Conservation (phyloP, 495 filamentous ascomycete genomes). For the Penicillium angulare region DNA sequence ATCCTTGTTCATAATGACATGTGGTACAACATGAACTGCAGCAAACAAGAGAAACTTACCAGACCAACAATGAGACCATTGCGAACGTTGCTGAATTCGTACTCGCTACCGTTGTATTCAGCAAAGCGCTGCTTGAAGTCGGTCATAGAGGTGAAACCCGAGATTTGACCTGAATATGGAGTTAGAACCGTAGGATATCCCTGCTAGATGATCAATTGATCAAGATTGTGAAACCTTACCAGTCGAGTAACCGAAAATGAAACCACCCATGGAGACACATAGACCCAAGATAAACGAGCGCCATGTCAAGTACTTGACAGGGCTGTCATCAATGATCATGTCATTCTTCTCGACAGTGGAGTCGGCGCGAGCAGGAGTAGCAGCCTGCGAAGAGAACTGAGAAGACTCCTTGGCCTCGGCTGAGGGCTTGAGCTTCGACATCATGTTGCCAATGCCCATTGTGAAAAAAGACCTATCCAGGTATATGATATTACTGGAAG, state of each 20-base stretch:
- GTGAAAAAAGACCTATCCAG: slow-evolving; percentile 17
- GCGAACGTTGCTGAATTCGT: slow-evolving; percentile 53
- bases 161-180: slow-evolving; percentile 45
- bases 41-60: no score
- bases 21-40: background rate
- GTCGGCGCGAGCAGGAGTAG: slow-evolving; percentile 39
- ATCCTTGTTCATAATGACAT: slow-evolving; percentile 3
- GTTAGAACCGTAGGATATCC: background rate
- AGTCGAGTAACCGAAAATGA: slow-evolving; percentile 76
- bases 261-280: slow-evolving; percentile 66
- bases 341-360: slow-evolving; percentile 41
- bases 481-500: slow-evolving; percentile 7
- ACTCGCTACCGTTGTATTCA: slow-evolving; percentile 33
- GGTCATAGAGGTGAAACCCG: slow-evolving; percentile 60
- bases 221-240: slow-evolving; percentile 34
- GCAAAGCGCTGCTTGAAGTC: slow-evolving; percentile 52
- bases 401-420: slow-evolving; percentile 21
- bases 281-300: slow-evolving; percentile 51
- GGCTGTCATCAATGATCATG: slow-evolving; percentile 43
- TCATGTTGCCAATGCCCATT: slow-evolving; percentile 39
- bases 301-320: slow-evolving; percentile 48
- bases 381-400: slow-evolving; percentile 32
- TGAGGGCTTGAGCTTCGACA: slow-evolving; percentile 32
- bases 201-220: slow-evolving; percentile 1
- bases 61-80: slow-evolving; percentile 58